phyloP scores from a whole-genome alignment of 352 stramenopile genomes.

The Pythium dissimile region DNA sequence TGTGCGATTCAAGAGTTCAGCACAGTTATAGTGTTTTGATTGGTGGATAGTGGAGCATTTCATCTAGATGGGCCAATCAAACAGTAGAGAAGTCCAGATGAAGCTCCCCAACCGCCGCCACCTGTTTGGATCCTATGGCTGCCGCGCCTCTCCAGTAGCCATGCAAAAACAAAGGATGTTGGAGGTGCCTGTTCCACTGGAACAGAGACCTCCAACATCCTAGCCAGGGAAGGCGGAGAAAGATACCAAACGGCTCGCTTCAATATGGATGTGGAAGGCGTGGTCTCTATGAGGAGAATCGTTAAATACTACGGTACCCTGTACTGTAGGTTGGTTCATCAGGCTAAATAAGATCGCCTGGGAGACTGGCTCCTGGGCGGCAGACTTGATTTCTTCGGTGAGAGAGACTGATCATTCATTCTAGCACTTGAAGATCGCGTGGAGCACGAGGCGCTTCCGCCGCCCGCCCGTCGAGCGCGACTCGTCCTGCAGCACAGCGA shows the following conservation, averaged over 20 bases:
- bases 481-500: constrained; percentile 9
- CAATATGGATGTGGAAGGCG: not conserved
- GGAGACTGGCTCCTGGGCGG: not conserved
- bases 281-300: not conserved
- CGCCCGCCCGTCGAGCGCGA: not conserved
- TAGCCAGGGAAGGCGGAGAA: not conserved
- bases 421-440: constrained; percentile 22
- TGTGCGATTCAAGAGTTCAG: constrained; percentile 18
- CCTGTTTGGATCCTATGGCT: not conserved
- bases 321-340: not conserved
- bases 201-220: too few relatives aligned
- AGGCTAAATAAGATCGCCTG: not conserved
- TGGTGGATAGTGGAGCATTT: not conserved
- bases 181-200: too few relatives aligned
- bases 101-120: not conserved
- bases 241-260: not conserved
- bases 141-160: constrained; percentile 7
- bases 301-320: not conserved
- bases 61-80: constrained; percentile 3
- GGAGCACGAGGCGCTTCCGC: constrained; percentile 20
- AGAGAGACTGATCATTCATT: too few relatives aligned
- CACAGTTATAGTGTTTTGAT: not conserved
- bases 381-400: not conserved
- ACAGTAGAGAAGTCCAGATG: not conserved
- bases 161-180: not conserved